Conservation (phyloP, 108 stramenopile species). For the Skeletonema grethae region DNA sequence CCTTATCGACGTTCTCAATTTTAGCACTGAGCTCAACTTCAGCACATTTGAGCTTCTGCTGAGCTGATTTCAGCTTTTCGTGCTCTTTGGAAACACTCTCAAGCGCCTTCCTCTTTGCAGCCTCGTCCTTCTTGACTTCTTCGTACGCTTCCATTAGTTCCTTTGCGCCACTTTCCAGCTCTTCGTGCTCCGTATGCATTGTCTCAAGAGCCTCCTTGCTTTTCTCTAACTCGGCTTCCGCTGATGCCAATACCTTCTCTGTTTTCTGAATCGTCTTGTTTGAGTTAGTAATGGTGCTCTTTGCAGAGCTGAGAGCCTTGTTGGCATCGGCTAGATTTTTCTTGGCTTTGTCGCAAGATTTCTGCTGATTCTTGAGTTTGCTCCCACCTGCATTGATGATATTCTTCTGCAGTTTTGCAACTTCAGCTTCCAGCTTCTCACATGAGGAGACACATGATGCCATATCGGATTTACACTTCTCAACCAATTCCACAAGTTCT, state of each 20-base stretch:
- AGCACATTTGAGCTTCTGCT: constrained; percentile 66
- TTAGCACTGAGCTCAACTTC: constrained; percentile 86
- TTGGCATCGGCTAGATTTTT: constrained; percentile 63
- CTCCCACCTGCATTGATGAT: constrained; percentile 93
- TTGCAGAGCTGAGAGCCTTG: constrained; percentile 70
- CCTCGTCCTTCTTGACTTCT: constrained; percentile 71
- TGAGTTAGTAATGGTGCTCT: constrained; percentile 66
- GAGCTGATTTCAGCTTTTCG: constrained; percentile 68
- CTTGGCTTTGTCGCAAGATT: constrained; percentile 70
- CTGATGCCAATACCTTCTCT: constrained; percentile 49
- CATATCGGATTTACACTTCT: constrained; percentile 78
- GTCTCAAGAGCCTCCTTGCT: constrained; percentile 52
- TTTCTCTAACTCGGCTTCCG: constrained; percentile 58
- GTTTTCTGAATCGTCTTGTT: constrained; percentile 76
- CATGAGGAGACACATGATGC: constrained; percentile 66
- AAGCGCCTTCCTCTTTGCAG: constrained; percentile 66
- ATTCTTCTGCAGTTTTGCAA: constrained; percentile 81
- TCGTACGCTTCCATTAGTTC: constrained; percentile 74
- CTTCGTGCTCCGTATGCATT: constrained; percentile 67
- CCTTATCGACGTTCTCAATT: constrained; percentile 74
- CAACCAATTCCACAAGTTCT: constrained; percentile 62
- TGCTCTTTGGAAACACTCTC: constrained; percentile 63
- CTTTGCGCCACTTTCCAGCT: constrained; percentile 67
- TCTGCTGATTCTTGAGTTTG: constrained; percentile 85
- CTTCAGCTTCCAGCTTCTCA: constrained; percentile 70